Conservation (phyloP, 331 rosid genomes). For the Spiraea crenata region DNA sequence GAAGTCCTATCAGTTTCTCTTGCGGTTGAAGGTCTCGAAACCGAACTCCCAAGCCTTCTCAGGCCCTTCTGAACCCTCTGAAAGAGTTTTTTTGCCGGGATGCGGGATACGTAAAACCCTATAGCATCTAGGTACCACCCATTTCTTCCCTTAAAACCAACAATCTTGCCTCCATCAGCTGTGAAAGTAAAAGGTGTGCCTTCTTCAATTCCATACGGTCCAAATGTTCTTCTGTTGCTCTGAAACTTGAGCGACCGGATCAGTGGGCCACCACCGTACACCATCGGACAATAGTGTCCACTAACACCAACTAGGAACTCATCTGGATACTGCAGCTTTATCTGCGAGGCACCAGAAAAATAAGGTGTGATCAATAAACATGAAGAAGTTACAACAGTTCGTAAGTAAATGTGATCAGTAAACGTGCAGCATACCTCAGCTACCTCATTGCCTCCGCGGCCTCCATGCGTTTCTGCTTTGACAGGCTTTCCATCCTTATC, state of each 20-base stretch:
- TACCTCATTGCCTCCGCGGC: conserved; percentile 45
- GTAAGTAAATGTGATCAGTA: neutral
- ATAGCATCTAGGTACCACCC: conserved; percentile 57
- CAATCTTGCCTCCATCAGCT: conserved; percentile 51
- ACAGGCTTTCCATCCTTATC: conserved; percentile 53
- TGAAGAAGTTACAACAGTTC: too few relatives aligned
- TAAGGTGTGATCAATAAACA: too few relatives aligned
- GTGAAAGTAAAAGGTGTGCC: conserved; percentile 60
- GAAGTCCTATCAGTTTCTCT: conserved; percentile 15
- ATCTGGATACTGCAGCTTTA: conserved; percentile 50
- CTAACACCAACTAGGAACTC: conserved; percentile 51
- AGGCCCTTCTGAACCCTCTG: conserved; percentile 36
- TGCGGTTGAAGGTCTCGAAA: conserved; percentile 31
- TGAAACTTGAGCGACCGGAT: conserved; percentile 54
- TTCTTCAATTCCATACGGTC: conserved; percentile 61
- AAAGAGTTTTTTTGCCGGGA: conserved; percentile 25
- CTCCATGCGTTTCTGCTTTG: conserved; percentile 53
- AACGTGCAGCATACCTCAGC: conserved; percentile 32
- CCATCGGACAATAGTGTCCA: conserved; percentile 49
- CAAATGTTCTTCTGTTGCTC: conserved; percentile 59
- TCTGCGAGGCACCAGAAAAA: conserved; percentile 22
- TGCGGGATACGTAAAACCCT: conserved; percentile 34
- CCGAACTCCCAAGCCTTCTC: conserved; percentile 32
- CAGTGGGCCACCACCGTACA: conserved; percentile 32
- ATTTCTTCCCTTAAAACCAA: conserved; percentile 51